Conservation (phyloP, 768 basidiomycete species). For the Mrakia frigida region DNA sequence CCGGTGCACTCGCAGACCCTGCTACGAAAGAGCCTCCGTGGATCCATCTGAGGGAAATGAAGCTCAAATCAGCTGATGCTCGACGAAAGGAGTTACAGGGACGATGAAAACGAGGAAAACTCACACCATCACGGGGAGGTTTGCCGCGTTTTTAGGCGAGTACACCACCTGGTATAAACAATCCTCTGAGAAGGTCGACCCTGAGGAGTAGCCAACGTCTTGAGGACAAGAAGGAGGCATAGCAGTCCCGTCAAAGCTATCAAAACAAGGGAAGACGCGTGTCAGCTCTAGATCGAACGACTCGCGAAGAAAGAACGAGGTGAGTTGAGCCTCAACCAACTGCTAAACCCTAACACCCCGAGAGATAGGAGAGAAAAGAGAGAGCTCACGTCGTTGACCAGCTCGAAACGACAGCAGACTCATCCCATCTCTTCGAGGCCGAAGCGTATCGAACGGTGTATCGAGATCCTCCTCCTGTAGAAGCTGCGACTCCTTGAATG, state of each 20-base stretch:
- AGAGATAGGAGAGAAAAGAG: background rate
- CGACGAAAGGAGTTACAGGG: background rate
- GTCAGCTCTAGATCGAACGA: no score
- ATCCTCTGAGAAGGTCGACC: constrained; percentile 7
- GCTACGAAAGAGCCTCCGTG: constrained; percentile 31
- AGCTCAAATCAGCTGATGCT: background rate
- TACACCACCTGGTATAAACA: constrained; percentile 25
- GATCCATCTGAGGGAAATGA: constrained; percentile 12
- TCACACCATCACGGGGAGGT: constrained; percentile 17
- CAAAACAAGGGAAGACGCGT: background rate
- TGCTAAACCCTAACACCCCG: no score
- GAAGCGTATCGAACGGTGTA: constrained; percentile 2
- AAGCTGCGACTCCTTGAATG: background rate
- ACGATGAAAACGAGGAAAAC: background rate
- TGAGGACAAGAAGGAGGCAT: constrained; percentile 30
- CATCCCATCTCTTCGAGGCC: constrained; percentile 3
- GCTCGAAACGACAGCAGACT: background rate
- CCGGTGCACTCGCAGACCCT: constrained; percentile 25
- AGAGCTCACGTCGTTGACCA: constrained; percentile 20
- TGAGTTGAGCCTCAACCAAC: no score
- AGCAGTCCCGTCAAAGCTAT: constrained; percentile 21
- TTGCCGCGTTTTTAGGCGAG: background rate
- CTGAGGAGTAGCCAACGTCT: background rate
- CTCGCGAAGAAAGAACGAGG: no score
- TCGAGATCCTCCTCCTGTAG: background rate